Conservation (phyloP, 2,329 filamentous ascomycete species). For the Akanthomyces muscarius region DNA sequence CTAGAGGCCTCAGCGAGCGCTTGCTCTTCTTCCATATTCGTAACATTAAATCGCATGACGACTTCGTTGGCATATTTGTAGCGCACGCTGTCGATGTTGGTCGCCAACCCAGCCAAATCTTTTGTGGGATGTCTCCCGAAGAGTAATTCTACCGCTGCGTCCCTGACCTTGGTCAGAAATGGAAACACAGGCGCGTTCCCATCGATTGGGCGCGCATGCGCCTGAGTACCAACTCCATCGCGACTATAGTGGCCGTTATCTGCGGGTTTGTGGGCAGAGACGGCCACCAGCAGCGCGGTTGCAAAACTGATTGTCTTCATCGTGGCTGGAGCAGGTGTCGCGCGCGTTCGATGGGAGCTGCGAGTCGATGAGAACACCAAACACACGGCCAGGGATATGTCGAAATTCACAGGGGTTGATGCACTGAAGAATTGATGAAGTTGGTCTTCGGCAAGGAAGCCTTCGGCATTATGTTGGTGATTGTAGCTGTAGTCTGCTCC, state of each 20-base stretch:
- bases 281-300: constrained; percentile 1
- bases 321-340: constrained; percentile 1
- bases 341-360: background rate
- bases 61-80: constrained; percentile 70
- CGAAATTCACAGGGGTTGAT: background rate
- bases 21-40: constrained; percentile 61
- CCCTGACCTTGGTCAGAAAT: constrained; percentile 47
- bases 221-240: background rate
- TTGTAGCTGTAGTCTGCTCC: background rate
- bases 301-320: constrained; percentile 14
- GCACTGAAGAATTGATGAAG: background rate
- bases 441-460: background rate
- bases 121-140: constrained; percentile 43
- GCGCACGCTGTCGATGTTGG: constrained; percentile 31
- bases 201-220: constrained; percentile 18
- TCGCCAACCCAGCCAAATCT: constrained; percentile 20
- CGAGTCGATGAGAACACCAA: background rate
- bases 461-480: constrained; percentile 4
- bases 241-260: background rate
- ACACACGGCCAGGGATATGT: too few relatives aligned
- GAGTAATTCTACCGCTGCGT: constrained; percentile 46
- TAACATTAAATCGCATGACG: constrained; percentile 85
- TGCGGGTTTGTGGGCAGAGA: constrained; percentile 5
- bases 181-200: constrained; percentile 37
- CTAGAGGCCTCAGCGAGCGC: constrained; percentile 70